Conservation (phyloP, 2,329 filamentous ascomycete species). For the Pseudogymnoascus verrucosus region DNA sequence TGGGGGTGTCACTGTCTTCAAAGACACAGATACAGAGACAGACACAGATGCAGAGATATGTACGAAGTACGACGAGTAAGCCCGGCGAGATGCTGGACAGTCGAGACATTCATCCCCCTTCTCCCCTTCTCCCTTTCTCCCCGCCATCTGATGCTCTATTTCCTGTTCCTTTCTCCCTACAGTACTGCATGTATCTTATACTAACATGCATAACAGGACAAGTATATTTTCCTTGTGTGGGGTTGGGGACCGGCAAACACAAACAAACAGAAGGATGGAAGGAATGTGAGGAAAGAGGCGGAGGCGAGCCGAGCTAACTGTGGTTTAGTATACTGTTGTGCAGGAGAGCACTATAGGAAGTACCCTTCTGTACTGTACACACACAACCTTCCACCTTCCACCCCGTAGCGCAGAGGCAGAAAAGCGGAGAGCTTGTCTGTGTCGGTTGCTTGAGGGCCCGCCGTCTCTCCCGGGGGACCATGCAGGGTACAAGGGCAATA, state of each 20-base stretch:
- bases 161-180: neutral
- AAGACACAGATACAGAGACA: neutral
- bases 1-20: neutral
- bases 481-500: slow-evolving; percentile 3
- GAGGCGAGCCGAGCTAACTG: neutral
- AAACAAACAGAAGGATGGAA: neutral
- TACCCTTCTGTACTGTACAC: neutral
- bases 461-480: neutral
- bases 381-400: neutral
- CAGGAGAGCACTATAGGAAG: neutral
- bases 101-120: neutral
- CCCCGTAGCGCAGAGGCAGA: neutral
- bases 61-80: neutral
- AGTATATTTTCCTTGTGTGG: neutral
- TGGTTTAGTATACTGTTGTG: too few relatives aligned
- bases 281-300: neutral
- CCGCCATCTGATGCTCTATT: neutral
- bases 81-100: neutral
- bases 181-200: neutral
- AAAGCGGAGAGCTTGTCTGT: slow-evolving; percentile 4
- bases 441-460: neutral
- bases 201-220: neutral
- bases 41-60: neutral
- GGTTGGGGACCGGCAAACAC: neutral
- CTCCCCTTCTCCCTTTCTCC: neutral